Evolutionary conservation across 2,329 filamentous ascomycete genomes (phyloP), one percentile per base, ranked within the genome.

Genomic region (Ophiostoma populinum): DNA sequence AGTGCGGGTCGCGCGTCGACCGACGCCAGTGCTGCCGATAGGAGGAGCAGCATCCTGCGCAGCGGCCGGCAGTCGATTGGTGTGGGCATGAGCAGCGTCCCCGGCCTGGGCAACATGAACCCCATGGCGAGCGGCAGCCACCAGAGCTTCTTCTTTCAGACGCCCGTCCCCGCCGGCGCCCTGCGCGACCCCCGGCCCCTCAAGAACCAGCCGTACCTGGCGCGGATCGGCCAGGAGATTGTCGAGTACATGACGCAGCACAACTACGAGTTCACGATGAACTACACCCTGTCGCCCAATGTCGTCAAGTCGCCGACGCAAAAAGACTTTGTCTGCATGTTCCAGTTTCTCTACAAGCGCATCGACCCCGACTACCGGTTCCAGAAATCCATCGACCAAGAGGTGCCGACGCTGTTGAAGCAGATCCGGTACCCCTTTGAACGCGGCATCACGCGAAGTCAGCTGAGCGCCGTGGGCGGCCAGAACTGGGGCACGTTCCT

Each of bases 181-280:
- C 82, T 85, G 1, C 70, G 75, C 41, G 92, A 98, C 50, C 87
- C 90, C 1, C 72, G 92, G 38, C 80, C 86, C 11, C 61, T 95
- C 35, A 80, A 77, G 50, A 83, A 95, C 50, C 67, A 80, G 24
- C 67, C 69, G 16, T 92, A 80, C 46, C 81, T 92, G 51, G 67
- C 73, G 20, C 73, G 77, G 38, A 86, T 98, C 54, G 82, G 79
- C 7, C 80, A 90, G 46, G 86, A 98, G 49, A 58, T 98, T 37
- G 61, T 92, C 45, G 90, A 98, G 45, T 98, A 92, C 51, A 67
- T 98, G 51, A 76, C 82, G 1, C 76, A 86, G 38, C 78, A 94
- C 54, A 93, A 94, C 51, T 98, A 95, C 49, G 90, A 98, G 56
- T 75, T 94, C 67, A 86, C 95, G 47, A 93, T 92, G 76, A 94